A percentile compares a stretch with the other conserved stretches of the same genome.
Evolutionary conservation across 1,139 yeast genomes (phyloP).

Genomic region (Lodderomyces parapsilosis): DNA sequence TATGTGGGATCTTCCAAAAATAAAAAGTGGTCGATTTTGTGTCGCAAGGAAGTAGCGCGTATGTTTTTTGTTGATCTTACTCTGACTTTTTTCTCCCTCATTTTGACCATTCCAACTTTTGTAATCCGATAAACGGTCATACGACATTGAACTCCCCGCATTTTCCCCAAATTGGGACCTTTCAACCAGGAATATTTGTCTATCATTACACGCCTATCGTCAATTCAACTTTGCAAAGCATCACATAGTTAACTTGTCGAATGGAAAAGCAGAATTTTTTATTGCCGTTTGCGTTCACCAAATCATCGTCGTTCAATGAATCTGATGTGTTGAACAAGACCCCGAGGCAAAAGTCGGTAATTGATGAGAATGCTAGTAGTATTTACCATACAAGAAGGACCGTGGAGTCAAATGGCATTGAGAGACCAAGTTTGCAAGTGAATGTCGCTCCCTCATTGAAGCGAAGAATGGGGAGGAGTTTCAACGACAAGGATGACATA

Average conservation of each 20-base stretch:
- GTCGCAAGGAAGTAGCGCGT: not conserved
- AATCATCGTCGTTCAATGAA: conserved; percentile 26
- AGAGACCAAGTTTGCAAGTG: conserved; percentile 5
- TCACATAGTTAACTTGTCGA: not conserved
- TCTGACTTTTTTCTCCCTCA: not conserved
- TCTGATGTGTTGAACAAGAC: conserved; percentile 31
- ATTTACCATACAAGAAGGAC: conserved; percentile 33
- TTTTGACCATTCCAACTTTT: not conserved
- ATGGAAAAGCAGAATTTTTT: conserved; percentile 42
- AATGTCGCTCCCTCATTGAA: conserved; percentile 36
- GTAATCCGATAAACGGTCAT: not conserved
- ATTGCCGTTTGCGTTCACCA: conserved; percentile 44
- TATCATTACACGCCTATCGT: not conserved
- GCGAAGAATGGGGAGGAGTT: conserved; percentile 47
- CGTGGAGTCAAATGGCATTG: conserved; percentile 5
- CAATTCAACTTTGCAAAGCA: not conserved
- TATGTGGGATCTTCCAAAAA: not conserved
- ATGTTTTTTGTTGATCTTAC: not conserved
- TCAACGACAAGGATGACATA: conserved; percentile 45
- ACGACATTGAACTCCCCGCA: not conserved
- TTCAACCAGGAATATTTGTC: not conserved
- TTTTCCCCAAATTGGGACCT: not conserved
- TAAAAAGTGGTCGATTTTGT: not conserved
- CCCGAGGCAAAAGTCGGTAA: conserved; percentile 33
- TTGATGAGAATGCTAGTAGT: conserved; percentile 42